A percentile compares a stretch with the other conserved stretches of the same genome.
Evolutionary conservation across 768 basidiomycete species (phyloP).

Genomic region (Pulveroboletus sp.): DNA sequence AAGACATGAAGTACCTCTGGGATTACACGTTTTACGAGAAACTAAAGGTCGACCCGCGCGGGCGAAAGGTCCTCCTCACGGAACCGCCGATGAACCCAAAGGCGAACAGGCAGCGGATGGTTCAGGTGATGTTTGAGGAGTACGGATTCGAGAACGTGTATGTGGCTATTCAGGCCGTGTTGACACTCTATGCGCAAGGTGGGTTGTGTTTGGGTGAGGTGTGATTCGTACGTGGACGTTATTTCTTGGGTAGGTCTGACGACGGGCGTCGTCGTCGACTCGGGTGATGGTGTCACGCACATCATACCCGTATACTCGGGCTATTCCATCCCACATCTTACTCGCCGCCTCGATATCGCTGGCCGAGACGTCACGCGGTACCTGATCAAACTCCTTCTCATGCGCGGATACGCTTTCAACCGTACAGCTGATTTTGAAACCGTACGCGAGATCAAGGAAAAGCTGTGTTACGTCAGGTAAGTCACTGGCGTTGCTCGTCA

Average conservation of each 20-base stretch:
- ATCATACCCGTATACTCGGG: conserved; percentile 99
- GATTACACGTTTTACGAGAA: conserved; percentile 98
- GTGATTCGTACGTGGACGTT: not conserved
- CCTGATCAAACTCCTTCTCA: conserved; percentile 97
- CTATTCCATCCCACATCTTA: conserved; percentile 92
- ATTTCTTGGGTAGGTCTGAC: conserved; percentile 70
- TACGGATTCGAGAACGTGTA: conserved; percentile 96
- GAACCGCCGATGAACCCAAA: conserved; percentile 99
- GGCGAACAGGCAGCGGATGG: conserved; percentile 89
- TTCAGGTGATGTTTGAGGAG: conserved; percentile 98
- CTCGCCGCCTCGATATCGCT: conserved; percentile 92
- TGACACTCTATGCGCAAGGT: conserved; percentile 99
- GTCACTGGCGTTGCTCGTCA: conserved; percentile 15
- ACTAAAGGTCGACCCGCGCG: conserved; percentile 81
- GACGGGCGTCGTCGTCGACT: conserved; percentile 98
- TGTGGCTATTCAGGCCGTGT: conserved; percentile 96
- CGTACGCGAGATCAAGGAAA: conserved; percentile 98
- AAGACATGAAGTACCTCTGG: conserved; percentile 98
- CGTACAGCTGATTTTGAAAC: conserved; percentile 99
- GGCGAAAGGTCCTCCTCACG: conserved; percentile 88
- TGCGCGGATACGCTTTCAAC: conserved; percentile 99
- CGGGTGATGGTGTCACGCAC: conserved; percentile 98
- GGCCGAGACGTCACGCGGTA: conserved; percentile 98
- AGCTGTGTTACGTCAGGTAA: conserved; percentile 95
- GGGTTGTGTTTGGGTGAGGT: conserved; percentile 27